phyloP scores from a whole-genome alignment of 1,139 yeast genomes.

The Pichia sp. region DNA sequence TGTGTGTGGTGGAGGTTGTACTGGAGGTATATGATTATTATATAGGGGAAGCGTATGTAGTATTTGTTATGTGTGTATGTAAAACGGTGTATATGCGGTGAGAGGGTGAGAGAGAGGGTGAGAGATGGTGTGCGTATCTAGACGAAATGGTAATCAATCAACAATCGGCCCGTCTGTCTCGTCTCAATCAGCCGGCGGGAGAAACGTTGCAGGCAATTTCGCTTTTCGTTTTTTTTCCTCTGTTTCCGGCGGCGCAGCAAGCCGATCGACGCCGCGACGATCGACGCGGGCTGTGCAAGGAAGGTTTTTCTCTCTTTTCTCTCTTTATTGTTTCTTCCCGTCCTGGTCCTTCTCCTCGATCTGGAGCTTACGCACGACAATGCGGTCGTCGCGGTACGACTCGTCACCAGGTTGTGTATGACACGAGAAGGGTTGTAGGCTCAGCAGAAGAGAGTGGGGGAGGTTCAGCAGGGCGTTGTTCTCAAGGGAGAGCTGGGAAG shows the following conservation, averaged over 20 bases:
- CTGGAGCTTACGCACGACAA: constrained; percentile 3
- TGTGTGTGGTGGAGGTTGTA: neutral
- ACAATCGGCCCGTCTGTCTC: neutral
- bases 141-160: neutral
- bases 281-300: too few relatives aligned
- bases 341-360: constrained; percentile 2
- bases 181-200: too few relatives aligned
- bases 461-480: constrained; percentile 9
- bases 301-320: too few relatives aligned
- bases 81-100: neutral
- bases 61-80: neutral
- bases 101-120: neutral
- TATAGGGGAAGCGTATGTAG: too few relatives aligned
- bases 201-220: too few relatives aligned
- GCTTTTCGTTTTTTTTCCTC: too few relatives aligned
- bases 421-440: constrained; percentile 1
- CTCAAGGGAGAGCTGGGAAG: constrained; percentile 1
- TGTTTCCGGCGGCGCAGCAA: too few relatives aligned
- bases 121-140: too few relatives aligned
- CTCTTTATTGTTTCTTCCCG: neutral
- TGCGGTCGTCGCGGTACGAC: constrained; percentile 8
- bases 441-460: neutral
- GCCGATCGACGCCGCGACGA: too few relatives aligned
- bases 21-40: neutral
- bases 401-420: constrained; percentile 2